phyloP scores from a whole-genome alignment of 768 basidiomycete genomes.

The Termitomyces sp. region DNA sequence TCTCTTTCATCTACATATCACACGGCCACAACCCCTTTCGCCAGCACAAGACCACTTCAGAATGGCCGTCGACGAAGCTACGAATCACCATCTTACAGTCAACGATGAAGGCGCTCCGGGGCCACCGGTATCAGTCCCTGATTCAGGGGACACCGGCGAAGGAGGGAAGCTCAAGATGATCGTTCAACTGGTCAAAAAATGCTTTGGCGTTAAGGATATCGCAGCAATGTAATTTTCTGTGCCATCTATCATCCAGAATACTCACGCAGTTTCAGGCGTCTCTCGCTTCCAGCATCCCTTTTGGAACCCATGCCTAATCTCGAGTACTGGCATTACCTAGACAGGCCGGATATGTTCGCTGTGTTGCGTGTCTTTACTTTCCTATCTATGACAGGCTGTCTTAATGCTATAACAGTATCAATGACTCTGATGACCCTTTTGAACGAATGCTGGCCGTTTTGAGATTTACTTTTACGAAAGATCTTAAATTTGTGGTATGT shows the following conservation, averaged over 20 bases:
- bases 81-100: background rate
- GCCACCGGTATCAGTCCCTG: conserved; percentile 63
- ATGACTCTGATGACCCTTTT: conserved; percentile 88
- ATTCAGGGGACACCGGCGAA: conserved; percentile 68
- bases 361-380: conserved; percentile 52
- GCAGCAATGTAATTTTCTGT: conserved; percentile 74
- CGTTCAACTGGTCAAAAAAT: conserved; percentile 85
- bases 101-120: conserved; percentile 48
- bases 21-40: background rate
- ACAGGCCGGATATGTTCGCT: conserved; percentile 87
- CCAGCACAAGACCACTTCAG: background rate
- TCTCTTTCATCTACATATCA: conserved; percentile 3
- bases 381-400: conserved; percentile 1
- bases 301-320: conserved; percentile 94
- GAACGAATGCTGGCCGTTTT: conserved; percentile 92
- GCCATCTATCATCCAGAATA: background rate
- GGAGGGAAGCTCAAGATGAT: conserved; percentile 95
- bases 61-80: conserved; percentile 12
- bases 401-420: conserved; percentile 55
- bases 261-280: conserved; percentile 49
- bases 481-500: conserved; percentile 87
- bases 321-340: conserved; percentile 94
- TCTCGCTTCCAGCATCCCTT: conserved; percentile 89
- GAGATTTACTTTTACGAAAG: conserved; percentile 86
- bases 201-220: conserved; percentile 90